Conservation (phyloP, 257 asterid species). For the Forsythia viridissima region DNA sequence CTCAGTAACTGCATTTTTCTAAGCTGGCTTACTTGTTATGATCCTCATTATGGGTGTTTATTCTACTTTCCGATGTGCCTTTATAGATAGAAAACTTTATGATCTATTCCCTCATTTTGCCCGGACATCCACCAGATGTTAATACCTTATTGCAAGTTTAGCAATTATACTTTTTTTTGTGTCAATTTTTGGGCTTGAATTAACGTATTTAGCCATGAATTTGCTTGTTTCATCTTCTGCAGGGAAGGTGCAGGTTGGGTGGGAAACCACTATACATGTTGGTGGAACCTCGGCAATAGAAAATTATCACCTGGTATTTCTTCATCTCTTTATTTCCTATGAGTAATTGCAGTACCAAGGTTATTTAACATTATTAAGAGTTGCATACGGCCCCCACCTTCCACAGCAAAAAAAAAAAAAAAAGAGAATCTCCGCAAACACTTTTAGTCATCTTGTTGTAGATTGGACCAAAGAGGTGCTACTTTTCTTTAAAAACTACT, state of each 20-base stretch:
- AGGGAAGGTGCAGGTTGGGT: constrained; percentile 62
- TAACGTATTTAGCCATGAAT: too few species aligned
- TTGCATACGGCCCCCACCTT: neutral
- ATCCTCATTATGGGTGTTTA: neutral
- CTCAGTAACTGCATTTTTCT: neutral
- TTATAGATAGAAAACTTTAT: neutral
- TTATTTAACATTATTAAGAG: neutral
- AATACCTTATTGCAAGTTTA: neutral
- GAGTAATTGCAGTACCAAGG: neutral
- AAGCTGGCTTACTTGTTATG: neutral
- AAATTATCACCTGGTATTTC: constrained; percentile 27
- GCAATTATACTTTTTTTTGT: too few species aligned
- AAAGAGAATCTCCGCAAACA: neutral
- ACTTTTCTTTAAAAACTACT: neutral
- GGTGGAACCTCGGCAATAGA: constrained; percentile 78
- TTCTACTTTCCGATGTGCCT: neutral
- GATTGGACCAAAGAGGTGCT: neutral
- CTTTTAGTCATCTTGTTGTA: neutral
- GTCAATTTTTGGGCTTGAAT: neutral
- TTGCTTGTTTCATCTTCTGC: constrained; percentile 2
- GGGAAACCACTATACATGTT: constrained; percentile 77
- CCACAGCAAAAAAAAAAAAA: neutral
- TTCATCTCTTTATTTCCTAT: neutral
- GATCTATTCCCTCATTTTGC: neutral
- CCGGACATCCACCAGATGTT: neutral